These are phyloP conservation scores for Cicer bijugum DNA, from an alignment of 306 rosid genomes.

Conservation along the genomic window DNA sequence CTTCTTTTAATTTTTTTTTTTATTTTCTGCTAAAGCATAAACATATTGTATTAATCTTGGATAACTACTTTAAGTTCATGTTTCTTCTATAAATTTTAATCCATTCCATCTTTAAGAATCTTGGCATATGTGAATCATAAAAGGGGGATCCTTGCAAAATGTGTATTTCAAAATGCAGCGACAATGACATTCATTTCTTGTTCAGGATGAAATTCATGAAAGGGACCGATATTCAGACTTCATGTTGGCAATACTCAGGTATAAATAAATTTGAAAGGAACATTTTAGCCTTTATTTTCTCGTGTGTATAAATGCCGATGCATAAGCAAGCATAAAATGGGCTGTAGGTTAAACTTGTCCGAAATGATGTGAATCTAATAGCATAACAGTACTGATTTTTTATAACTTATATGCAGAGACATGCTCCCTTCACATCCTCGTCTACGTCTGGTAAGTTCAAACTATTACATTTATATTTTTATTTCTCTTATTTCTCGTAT, in stretches of 20 bases:
- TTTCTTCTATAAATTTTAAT: slow-evolving; percentile 15
- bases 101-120: slow-evolving; percentile 9
- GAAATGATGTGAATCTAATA: slow-evolving; percentile 21
- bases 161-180: slow-evolving; percentile 25
- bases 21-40: slow-evolving; percentile 29
- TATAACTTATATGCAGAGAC: slow-evolving; percentile 72
- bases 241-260: slow-evolving; percentile 90
- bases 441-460: slow-evolving; percentile 79
- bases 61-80: slow-evolving; percentile 13
- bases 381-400: slow-evolving; percentile 37
- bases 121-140: slow-evolving; percentile 36
- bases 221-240: slow-evolving; percentile 91
- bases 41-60: slow-evolving; percentile 17
- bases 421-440: slow-evolving; percentile 75
- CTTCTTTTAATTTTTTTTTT: slow-evolving; percentile 23
- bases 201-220: slow-evolving; percentile 98
- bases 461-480: slow-evolving; percentile 25
- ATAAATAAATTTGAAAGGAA: slow-evolving; percentile 9
- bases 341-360: slow-evolving; percentile 21
- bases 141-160: slow-evolving; percentile 30
- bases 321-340: slow-evolving; percentile 34
- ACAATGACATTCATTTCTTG: slow-evolving; percentile 42
- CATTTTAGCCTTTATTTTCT: slow-evolving; percentile 27
- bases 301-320: slow-evolving; percentile 21
- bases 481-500: slow-evolving; percentile 32